Evolutionary conservation across 2,329 filamentous ascomycete species (phyloP).

Genomic region (Emericellopsis atlantica): DNA sequence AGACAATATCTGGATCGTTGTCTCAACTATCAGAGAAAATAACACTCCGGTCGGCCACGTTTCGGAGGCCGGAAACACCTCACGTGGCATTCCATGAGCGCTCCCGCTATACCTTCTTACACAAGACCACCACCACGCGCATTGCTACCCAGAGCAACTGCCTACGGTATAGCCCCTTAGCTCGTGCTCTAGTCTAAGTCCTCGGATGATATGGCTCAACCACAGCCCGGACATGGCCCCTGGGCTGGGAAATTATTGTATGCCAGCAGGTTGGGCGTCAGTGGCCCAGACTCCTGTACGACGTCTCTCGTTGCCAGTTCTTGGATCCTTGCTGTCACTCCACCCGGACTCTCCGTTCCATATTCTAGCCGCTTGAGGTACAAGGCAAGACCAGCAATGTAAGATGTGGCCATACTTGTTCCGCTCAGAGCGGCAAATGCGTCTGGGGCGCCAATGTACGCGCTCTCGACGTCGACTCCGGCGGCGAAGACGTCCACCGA

Average conservation of each 20-base stretch:
- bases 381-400: conserved; percentile 42
- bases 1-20: too few species aligned
- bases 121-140: too few species aligned
- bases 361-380: conserved; percentile 25
- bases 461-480: conserved; percentile 29
- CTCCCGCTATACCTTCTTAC: too few species aligned
- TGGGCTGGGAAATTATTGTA: conserved; percentile 25
- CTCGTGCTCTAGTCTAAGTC: too few species aligned
- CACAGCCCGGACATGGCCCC: too few species aligned
- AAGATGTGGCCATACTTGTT: conserved; percentile 53
- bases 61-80: too few species aligned
- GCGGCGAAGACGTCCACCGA: conserved; percentile 38
- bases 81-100: too few species aligned
- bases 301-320: conserved; percentile 24
- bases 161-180: too few species aligned
- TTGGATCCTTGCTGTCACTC: conserved; percentile 26
- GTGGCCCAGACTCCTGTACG: conserved; percentile 17
- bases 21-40: too few species aligned
- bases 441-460: conserved; percentile 32
- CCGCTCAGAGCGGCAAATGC: conserved; percentile 39
- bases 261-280: conserved; percentile 30
- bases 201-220: too few species aligned
- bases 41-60: too few species aligned
- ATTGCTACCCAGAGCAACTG: too few species aligned
- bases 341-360: conserved; percentile 16